Base-by-base conservation (phyloP, 805 yeast genomes). In the Torulaspora indica region DNA sequence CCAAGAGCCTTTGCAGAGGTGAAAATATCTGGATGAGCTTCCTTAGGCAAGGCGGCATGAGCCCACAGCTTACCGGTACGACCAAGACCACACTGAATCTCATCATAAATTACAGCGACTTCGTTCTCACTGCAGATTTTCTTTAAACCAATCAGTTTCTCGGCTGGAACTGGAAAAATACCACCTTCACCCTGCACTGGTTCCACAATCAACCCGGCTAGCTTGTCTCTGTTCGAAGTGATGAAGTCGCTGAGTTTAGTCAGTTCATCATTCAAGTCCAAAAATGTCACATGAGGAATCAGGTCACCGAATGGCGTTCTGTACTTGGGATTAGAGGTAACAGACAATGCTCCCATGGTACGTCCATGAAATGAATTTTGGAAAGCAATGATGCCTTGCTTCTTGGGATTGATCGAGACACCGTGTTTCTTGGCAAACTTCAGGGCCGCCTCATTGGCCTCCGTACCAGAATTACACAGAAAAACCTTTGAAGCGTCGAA, bases 161-260 rank as follows among this genome's bases (percentile, higher is more conserved):
- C 85, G 0, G 67, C 54, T 30, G 76, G 72, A 46, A 87, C 76
- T 15, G 82, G 79, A 58, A 81, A 79, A 14, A 91, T 82, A 45
- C 98, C 98, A 46, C 98, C 98, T 70, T 91, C 98, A 54, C 98
- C 98, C 71, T 93, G 98, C 47, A 93, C 82, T 17, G 98, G 98
- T 68, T 93, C 98, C 30, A 93, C 81, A 44, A 93, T 93, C 24
- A 93, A 93, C 42, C 90, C 98, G 55, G 95, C 87, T 13, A 60
- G 20, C 36, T 85, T 76, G 25, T 78, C 63, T 3, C 52, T 52
- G 13, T 56, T 51, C 6, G 51, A 14, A 1, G 24, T n/a, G 8
- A 64, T 42, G 30, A 43, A 55, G 24, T 49, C 52, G 37, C 55
- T 53, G 18, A 63, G 46, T 28, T 53, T 53, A 1, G 56, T 54